phyloP scores from a whole-genome alignment of 2,329 filamentous ascomycete species.

The Leptoxyphium fumago region DNA sequence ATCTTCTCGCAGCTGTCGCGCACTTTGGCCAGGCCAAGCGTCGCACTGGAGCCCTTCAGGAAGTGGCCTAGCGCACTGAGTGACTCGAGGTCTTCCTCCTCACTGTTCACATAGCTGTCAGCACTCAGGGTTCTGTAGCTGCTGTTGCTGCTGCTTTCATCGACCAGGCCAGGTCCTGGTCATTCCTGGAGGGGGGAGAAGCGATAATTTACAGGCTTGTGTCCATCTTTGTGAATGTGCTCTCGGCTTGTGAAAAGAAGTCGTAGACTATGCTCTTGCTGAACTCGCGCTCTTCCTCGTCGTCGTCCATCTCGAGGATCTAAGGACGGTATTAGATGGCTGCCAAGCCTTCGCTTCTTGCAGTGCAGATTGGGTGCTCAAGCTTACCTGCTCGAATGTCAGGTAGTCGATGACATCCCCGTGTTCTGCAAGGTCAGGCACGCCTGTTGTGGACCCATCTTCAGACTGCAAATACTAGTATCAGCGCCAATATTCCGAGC shows the following conservation, averaged over 20 bases:
- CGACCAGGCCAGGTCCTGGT: too few species aligned
- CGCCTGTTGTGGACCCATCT: slow-evolving; percentile 29
- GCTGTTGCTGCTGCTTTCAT: not conserved
- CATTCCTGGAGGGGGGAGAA: not conserved
- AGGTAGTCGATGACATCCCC: slow-evolving; percentile 61
- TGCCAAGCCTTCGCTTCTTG: not conserved
- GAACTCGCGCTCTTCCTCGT: slow-evolving; percentile 72
- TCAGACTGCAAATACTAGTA: slow-evolving; percentile 23
- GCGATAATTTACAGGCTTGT: slow-evolving; percentile 52
- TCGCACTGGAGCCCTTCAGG: slow-evolving; percentile 92
- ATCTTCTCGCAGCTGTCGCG: slow-evolving; percentile 93
- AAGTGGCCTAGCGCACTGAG: slow-evolving; percentile 85
- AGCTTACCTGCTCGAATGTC: slow-evolving; percentile 60
- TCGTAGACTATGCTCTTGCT: slow-evolving; percentile 76
- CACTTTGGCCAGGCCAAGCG: slow-evolving; percentile 78
- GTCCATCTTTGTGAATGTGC: slow-evolving; percentile 79
- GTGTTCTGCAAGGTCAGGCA: slow-evolving; percentile 38
- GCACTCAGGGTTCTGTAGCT: not conserved
- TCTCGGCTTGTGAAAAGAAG: slow-evolving; percentile 82
- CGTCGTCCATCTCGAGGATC: slow-evolving; percentile 97
- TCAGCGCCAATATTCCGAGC: slow-evolving; percentile 12
- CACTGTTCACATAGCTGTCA: slow-evolving; percentile 31
- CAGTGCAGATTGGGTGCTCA: not conserved
- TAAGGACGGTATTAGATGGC: slow-evolving; percentile 1
- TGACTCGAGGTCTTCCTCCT: slow-evolving; percentile 51